These are phyloP conservation scores for Saturnispora saitoi DNA, from an alignment of 805 yeast species.

Conservation along the genomic window DNA sequence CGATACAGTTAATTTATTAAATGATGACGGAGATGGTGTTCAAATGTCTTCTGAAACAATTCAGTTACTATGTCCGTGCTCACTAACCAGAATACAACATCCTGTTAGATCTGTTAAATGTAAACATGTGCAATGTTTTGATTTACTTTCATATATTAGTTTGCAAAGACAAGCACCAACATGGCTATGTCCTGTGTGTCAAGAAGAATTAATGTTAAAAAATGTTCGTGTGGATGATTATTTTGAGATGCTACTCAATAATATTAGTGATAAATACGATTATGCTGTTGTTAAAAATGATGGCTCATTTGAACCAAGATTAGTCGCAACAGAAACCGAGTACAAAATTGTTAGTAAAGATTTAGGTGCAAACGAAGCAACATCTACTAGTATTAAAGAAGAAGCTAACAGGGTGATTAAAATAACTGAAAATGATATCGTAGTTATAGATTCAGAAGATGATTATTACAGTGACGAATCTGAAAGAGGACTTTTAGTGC, in stretches of 20 bases:
- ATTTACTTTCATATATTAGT: conserved; percentile 62
- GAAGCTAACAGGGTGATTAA: conserved; percentile 10
- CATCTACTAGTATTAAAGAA: conserved; percentile 3
- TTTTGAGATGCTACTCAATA: conserved; percentile 49
- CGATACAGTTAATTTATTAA: conserved; percentile 32
- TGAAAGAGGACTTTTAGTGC: not conserved
- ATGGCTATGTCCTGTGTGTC: conserved; percentile 88
- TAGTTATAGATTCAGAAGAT: conserved; percentile 9
- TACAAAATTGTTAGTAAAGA: conserved; percentile 6
- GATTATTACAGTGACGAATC: not conserved
- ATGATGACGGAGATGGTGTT: conserved; percentile 37
- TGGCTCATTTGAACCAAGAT: conserved; percentile 58
- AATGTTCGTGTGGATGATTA: conserved; percentile 71
- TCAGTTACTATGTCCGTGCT: conserved; percentile 71
- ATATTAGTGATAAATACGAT: conserved; percentile 49
- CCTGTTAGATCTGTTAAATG: conserved; percentile 72
- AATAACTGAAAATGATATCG: conserved; percentile 1
- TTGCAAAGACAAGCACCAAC: conserved; percentile 74
- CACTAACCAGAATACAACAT: conserved; percentile 55
- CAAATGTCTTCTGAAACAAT: conserved; percentile 54
- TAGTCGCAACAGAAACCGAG: conserved; percentile 5
- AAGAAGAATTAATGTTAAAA: conserved; percentile 38
- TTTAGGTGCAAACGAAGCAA: not conserved
- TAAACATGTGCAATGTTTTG: conserved; percentile 82
- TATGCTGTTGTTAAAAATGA: conserved; percentile 58